Base-by-base conservation (phyloP, 176 grass and related monocot genomes). In the Typha latifolia region DNA sequence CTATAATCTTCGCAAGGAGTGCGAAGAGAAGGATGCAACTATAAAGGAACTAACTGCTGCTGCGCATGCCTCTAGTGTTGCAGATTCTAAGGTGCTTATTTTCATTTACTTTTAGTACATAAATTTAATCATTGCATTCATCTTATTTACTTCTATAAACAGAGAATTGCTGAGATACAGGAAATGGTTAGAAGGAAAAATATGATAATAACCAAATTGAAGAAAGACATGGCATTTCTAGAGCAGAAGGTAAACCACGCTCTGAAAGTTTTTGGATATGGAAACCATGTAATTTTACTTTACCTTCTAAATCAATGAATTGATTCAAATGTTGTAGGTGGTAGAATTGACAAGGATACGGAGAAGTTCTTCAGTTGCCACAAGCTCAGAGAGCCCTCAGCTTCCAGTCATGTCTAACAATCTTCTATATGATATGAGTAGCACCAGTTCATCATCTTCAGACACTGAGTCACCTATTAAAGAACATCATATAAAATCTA, bases 1-100 rank as follows among this genome's bases (percentile, higher is more conserved):
- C 55, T 89, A 91, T 68, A 89, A 96, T 72, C 83, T 91, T 86
- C 82, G 75, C 63, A 96, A 91, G 66, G 84, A 86, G 66, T 96
- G 85, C 6, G 82, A 91, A 86, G 88, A 91, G 63, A 96, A 96
- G 80, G 88, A 96, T 80, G 56, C 74, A 21, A 73, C 69, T 32
- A 89, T 96, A 66, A 91, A 82, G 77, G 88, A 96, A 80, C 71
- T 91, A 48, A 10, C 70, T 69, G 75, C 69, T 80, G 69, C 80
- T 64, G 65, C 71, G 64, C 55, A 86, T 77, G 72, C 72, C 64
- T 81, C 85, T 65, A 86, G 32, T 48, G 70, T 61, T 70, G 71
- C 72, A 66, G 82, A 89, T 73, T 63, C 72, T 48, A 91, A 86
- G 88, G 88, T 96, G 69, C 10, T 6, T 63, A 12, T 63, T 67